phyloP scores from a whole-genome alignment of 495 filamentous ascomycete genomes.

The Tuber borchii region DNA sequence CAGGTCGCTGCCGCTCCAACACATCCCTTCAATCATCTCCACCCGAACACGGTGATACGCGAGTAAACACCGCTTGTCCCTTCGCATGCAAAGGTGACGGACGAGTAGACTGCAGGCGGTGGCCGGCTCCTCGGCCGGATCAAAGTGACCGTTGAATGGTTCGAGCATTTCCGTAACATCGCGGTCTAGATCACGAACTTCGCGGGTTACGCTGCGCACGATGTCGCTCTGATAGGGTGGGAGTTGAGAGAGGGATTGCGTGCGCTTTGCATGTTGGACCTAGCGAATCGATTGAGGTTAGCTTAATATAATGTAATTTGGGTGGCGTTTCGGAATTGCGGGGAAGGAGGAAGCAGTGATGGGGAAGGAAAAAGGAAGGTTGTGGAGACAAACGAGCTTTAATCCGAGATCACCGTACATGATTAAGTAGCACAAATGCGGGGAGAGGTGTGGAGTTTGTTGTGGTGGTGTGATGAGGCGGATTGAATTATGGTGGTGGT shows the following conservation, averaged over 20 bases:
- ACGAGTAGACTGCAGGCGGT: constrained; percentile 83
- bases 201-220: constrained; percentile 76
- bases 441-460: constrained; percentile 9
- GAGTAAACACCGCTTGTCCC: constrained; percentile 92
- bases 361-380: constrained; percentile 1
- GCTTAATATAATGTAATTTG: constrained; percentile 24
- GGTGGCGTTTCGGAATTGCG: constrained; percentile 12
- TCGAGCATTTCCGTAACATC: constrained; percentile 74
- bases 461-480: neutral
- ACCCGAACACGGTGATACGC: constrained; percentile 87
- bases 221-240: constrained; percentile 92
- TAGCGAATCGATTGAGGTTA: constrained; percentile 43
- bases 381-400: constrained; percentile 57
- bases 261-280: constrained; percentile 97
- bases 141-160: constrained; percentile 75
- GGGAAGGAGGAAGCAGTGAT: constrained; percentile 8
- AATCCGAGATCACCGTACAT: constrained; percentile 93
- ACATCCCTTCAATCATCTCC: constrained; percentile 88
- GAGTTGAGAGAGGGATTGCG: constrained; percentile 76
- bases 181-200: constrained; percentile 90
- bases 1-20: constrained; percentile 83
- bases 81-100: constrained; percentile 86
- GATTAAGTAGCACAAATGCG: constrained; percentile 15
- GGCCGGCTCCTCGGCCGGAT: constrained; percentile 75
- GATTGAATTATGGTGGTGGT: neutral